A percentile compares a stretch with the other conserved stretches of the same genome.
phyloP scores from a whole-genome alignment of 495 filamentous ascomycete species.

The Hypoxylon rickii region DNA sequence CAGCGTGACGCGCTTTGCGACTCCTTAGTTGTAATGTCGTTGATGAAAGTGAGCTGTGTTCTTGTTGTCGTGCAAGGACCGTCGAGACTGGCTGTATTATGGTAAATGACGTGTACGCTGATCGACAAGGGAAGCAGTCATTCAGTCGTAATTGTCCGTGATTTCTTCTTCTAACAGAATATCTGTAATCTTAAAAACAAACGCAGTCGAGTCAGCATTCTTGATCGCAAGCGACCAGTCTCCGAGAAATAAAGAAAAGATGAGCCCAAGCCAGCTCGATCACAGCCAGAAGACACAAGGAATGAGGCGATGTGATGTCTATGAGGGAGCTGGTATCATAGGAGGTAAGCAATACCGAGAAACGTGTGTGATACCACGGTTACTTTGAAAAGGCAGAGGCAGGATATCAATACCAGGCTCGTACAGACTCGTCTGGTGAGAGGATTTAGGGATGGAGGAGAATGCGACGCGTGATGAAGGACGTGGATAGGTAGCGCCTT shows the following conservation, averaged over 20 bases:
- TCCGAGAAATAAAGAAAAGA: conserved; percentile 1
- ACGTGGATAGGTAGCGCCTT: conserved; percentile 8
- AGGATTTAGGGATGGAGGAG: not conserved
- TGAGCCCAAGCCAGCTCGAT: not conserved
- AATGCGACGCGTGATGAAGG: conserved; percentile 23
- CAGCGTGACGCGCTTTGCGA: conserved; percentile 10
- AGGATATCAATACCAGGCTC: not conserved
- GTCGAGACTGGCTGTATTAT: conserved; percentile 9
- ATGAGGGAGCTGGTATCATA: conserved; percentile 7
- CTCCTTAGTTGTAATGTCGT: not conserved
- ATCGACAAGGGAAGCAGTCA: conserved; percentile 1
- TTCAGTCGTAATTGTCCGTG: conserved; percentile 2
- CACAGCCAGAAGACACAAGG: conserved; percentile 8
- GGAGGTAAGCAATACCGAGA: conserved; percentile 12
- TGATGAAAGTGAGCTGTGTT: too few relatives aligned
- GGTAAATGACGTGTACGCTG: not conserved
- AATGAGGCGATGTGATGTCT: conserved; percentile 17
- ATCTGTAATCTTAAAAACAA: conserved; percentile 6
- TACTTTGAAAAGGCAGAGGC: conserved; percentile 1
- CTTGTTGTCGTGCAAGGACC: not conserved
- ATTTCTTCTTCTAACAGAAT: not conserved
- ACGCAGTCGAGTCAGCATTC: conserved; percentile 21
- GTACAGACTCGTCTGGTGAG: not conserved
- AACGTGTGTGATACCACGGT: conserved; percentile 9
- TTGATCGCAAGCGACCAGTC: not conserved